Percentiles rank a stretch among this genome's conserved stretches.
These are phyloP conservation scores for Vitis rupestris DNA, from an alignment of 164 flowering plant genomes.

Conservation along the genomic window DNA sequence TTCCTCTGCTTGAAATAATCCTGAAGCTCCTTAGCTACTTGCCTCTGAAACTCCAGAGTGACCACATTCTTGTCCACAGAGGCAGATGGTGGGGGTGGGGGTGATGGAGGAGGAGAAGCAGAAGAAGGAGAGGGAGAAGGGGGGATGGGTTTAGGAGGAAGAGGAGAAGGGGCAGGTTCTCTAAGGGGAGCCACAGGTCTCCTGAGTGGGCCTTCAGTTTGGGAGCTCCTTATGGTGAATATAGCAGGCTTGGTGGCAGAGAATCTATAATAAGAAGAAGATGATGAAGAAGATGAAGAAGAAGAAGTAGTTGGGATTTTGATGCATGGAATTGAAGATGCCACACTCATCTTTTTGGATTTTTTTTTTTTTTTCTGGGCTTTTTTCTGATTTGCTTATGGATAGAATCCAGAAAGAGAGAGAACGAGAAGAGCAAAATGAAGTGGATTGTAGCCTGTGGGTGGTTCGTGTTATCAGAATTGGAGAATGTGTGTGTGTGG, in stretches of 20 bases:
- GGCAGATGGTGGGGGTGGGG: constrained; percentile 21
- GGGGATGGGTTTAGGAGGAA: constrained; percentile 40
- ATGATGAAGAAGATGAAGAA: constrained; percentile 25
- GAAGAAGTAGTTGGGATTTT: constrained; percentile 36
- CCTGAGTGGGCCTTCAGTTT: constrained; percentile 82
- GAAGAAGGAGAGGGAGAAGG: constrained; percentile 38
- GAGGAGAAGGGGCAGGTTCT: constrained; percentile 28
- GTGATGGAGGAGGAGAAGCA: constrained; percentile 23
- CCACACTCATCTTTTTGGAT: constrained; percentile 50
- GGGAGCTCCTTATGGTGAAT: constrained; percentile 55
- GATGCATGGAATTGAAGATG: constrained; percentile 60
- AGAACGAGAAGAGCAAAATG: constrained; percentile 11
- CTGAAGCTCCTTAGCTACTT: constrained; percentile 90
- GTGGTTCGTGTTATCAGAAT: constrained; percentile 13
- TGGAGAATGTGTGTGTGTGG: constrained; percentile 45
- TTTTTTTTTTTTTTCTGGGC: neutral
- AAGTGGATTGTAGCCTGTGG: constrained; percentile 4
- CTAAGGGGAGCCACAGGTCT: constrained; percentile 55
- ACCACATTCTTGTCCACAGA: constrained; percentile 35
- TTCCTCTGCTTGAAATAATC: constrained; percentile 90
- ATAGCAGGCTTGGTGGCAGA: constrained; percentile 27
- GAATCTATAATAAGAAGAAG: constrained; percentile 39
- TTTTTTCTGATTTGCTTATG: constrained; percentile 2
- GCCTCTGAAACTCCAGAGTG: constrained; percentile 91
- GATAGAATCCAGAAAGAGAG: neutral